These are phyloP conservation scores for Elsinoe necatrix DNA, from an alignment of 2,329 filamentous ascomycete species.

Conservation along the genomic window DNA sequence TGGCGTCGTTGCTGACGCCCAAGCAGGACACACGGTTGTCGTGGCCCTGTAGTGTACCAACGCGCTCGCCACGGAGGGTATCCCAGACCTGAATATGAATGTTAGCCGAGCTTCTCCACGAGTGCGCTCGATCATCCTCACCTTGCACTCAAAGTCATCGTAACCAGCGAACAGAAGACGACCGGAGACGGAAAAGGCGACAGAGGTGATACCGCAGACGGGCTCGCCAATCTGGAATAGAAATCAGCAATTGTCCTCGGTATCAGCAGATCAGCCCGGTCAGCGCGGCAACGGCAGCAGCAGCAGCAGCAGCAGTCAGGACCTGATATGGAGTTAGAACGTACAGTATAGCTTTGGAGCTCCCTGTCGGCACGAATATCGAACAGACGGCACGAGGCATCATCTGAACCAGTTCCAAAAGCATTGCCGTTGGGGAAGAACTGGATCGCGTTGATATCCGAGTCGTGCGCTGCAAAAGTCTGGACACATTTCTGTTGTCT, in stretches of 20 bases:
- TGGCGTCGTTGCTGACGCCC: conserved; percentile 96
- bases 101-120: conserved; percentile 21
- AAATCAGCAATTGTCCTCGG: conserved; percentile 19
- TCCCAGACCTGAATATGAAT: conserved; percentile 73
- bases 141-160: conserved; percentile 99
- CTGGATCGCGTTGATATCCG: conserved; percentile 98
- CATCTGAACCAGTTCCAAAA: conserved; percentile 94
- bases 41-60: conserved; percentile 91
- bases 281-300: conserved; percentile 18
- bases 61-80: conserved; percentile 89
- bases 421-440: conserved; percentile 99
- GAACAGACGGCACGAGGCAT: conserved; percentile 93
- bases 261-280: background rate
- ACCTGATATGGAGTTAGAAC: conserved; percentile 22
- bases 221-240: conserved; percentile 77
- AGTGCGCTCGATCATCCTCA: conserved; percentile 37
- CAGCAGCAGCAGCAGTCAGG: background rate
- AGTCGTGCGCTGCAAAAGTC: conserved; percentile 97
- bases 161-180: conserved; percentile 93
- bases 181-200: conserved; percentile 94
- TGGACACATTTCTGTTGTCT: conserved; percentile 96
- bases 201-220: conserved; percentile 94
- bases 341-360: conserved; percentile 59
- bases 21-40: conserved; percentile 98
- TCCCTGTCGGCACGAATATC: conserved; percentile 92